phyloP scores from a whole-genome alignment of 306 rosid species.

The Quercus cerris region DNA sequence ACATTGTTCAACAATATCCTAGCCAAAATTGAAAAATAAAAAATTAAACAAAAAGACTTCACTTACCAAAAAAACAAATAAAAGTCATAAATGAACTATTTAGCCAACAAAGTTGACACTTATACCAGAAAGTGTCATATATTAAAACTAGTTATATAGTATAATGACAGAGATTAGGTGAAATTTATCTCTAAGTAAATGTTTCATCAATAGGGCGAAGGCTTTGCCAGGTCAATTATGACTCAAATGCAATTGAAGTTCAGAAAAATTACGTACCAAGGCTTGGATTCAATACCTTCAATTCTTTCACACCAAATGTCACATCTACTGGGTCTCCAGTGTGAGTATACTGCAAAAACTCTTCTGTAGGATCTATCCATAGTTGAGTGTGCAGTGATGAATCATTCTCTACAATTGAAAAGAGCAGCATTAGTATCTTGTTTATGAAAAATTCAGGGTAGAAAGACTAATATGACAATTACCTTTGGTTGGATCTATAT shows the following conservation, averaged over 20 bases:
- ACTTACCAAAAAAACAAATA: too few species aligned
- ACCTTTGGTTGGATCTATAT: conserved; percentile 95
- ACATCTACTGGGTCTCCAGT: conserved; percentile 84
- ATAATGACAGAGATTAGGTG: conserved; percentile 10
- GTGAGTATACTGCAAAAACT: conserved; percentile 81
- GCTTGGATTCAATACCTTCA: conserved; percentile 60
- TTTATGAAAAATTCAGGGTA: conserved; percentile 8
- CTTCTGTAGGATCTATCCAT: conserved; percentile 96
- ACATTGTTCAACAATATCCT: neutral
- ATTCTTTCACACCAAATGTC: conserved; percentile 88
- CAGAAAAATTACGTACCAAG: neutral
- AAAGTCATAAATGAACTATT: neutral
- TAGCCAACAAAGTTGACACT: neutral
- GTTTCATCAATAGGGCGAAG: neutral
- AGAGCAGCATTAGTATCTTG: conserved; percentile 18
- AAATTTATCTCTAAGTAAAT: conserved; percentile 5
- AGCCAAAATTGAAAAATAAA: too few species aligned
- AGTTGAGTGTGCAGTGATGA: conserved; percentile 79
- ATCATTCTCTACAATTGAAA: conserved; percentile 66
- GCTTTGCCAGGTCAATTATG: neutral
- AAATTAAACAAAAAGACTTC: too few species aligned
- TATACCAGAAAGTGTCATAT: neutral
- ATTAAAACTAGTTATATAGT: neutral
- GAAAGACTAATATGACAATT: neutral
- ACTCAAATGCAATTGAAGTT: neutral